A percentile compares a stretch with the other conserved stretches of the same genome.
phyloP scores from a whole-genome alignment of 192 early-diverging fungal genomes.

The Coemansia aciculifera region DNA sequence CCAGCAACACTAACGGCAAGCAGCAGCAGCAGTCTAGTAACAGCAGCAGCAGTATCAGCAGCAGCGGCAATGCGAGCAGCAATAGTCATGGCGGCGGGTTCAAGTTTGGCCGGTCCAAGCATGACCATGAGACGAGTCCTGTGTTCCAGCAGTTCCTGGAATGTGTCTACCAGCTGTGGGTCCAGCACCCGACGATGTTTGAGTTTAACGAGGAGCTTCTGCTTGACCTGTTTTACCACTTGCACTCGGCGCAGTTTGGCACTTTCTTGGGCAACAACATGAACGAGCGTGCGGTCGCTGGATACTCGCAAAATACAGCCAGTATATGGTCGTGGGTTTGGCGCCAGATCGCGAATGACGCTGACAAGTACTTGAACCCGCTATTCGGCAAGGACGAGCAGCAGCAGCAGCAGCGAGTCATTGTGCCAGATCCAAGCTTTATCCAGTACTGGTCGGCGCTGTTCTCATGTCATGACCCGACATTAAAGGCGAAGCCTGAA shows the following conservation, averaged over 20 bases:
- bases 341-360: neutral
- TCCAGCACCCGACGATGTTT: constrained; percentile 85
- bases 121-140: constrained; percentile 83
- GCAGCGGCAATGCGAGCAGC: neutral
- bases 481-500: neutral
- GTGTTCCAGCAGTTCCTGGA: constrained; percentile 98
- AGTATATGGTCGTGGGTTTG: constrained; percentile 84
- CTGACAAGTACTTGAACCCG: constrained; percentile 14
- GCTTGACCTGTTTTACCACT: constrained; percentile 77
- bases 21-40: neutral
- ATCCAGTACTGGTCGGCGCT: constrained; percentile 52
- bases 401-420: neutral
- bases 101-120: constrained; percentile 43
- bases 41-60: neutral
- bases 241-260: constrained; percentile 92
- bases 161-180: constrained; percentile 91
- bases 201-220: constrained; percentile 89
- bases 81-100: constrained; percentile 20
- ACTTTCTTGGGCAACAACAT: constrained; percentile 92
- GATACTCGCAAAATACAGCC: constrained; percentile 47
- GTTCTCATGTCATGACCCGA: constrained; percentile 43
- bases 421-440: constrained; percentile 36
- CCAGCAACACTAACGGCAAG: neutral
- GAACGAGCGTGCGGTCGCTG: constrained; percentile 65
- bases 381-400: constrained; percentile 12